These are phyloP conservation scores for Paecilomyces sp. DNA, from an alignment of 2,329 filamentous ascomycete genomes.

Conservation along the genomic window DNA sequence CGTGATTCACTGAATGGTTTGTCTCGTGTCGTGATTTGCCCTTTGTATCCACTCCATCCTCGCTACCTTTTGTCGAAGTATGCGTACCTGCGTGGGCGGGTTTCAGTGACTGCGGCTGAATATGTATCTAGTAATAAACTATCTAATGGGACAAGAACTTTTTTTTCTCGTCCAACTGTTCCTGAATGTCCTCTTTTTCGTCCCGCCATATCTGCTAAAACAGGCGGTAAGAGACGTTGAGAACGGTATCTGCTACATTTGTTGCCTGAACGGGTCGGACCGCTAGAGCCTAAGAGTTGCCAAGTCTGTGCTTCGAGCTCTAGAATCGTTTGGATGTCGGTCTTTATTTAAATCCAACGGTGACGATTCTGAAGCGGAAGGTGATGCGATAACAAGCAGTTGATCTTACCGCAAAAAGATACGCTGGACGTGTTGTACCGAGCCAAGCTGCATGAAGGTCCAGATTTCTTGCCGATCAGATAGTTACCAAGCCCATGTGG, in stretches of 20 bases:
- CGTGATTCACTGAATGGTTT: background rate
- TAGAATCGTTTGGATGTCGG: background rate
- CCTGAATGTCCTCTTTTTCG: background rate
- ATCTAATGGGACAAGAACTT: background rate
- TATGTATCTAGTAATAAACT: background rate
- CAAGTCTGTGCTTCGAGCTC: background rate
- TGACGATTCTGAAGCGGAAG: background rate
- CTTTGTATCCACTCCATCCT: background rate
- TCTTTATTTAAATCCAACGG: background rate
- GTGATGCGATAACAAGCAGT: background rate
- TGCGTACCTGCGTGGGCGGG: background rate
- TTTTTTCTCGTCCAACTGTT: background rate
- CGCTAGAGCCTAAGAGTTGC: no score
- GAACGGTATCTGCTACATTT: no score
- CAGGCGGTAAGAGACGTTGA: no score
- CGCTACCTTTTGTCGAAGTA: background rate
- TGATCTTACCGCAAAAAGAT: background rate
- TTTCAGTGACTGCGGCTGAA: background rate
- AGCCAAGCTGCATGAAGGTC: background rate
- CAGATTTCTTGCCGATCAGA: background rate
- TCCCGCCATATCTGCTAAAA: background rate
- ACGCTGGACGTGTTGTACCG: background rate
- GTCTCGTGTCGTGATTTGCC: background rate
- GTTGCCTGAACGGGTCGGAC: no score
- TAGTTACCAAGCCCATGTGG: background rate